Percentiles rank a stretch among this genome's conserved stretches.
Conservation (phyloP, 352 stramenopile species). For the Phytophthora colocasiae region DNA sequence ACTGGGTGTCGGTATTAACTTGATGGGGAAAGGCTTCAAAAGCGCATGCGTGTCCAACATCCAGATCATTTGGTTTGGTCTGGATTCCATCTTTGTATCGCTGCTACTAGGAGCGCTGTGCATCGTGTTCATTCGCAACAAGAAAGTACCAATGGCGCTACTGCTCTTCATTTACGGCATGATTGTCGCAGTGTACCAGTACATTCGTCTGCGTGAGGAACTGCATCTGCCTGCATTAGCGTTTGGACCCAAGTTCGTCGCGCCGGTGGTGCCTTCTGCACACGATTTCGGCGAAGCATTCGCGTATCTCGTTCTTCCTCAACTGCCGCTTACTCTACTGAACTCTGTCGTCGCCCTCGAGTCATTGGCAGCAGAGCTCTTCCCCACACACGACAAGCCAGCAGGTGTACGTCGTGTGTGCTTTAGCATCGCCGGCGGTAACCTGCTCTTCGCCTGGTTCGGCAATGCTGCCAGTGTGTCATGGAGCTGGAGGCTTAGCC, state of each 20-base stretch:
- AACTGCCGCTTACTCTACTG: slow-evolving; percentile 92
- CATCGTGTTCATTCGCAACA: slow-evolving; percentile 70
- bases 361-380: slow-evolving; percentile 88
- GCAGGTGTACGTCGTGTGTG: slow-evolving; percentile 71
- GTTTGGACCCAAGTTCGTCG: slow-evolving; percentile 66
- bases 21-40: slow-evolving; percentile 88
- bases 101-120: slow-evolving; percentile 76
- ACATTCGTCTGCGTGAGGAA: slow-evolving; percentile 49
- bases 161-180: slow-evolving; percentile 82
- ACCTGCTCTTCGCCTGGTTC: slow-evolving; percentile 90
- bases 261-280: slow-evolving; percentile 58
- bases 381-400: slow-evolving; percentile 78
- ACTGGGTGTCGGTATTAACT: slow-evolving; percentile 89
- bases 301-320: slow-evolving; percentile 88
- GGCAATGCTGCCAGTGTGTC: slow-evolving; percentile 94
- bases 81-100: slow-evolving; percentile 74
- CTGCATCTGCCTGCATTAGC: slow-evolving; percentile 62
- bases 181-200: slow-evolving; percentile 65
- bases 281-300: slow-evolving; percentile 80
- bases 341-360: slow-evolving; percentile 94
- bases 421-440: slow-evolving; percentile 75
- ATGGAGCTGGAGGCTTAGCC: slow-evolving; percentile 92
- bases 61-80: slow-evolving; percentile 62
- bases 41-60: slow-evolving; percentile 53
- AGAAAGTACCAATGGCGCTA: slow-evolving; percentile 67